phyloP scores from a whole-genome alignment of 352 stramenopile genomes.

The Globisporangium takayamanum region DNA sequence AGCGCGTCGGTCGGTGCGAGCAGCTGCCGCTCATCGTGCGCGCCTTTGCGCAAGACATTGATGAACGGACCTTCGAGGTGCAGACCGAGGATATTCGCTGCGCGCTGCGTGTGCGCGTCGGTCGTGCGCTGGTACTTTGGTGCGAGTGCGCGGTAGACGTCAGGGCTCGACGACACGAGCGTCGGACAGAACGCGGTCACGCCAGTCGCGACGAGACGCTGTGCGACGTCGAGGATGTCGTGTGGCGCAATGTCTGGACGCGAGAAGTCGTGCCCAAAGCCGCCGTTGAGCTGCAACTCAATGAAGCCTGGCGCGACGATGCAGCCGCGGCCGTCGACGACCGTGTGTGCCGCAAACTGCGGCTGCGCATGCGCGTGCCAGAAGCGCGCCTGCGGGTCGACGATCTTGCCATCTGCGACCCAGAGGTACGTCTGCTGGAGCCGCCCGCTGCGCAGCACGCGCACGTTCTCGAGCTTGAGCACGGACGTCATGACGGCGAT shows the following conservation, averaged over 20 bases:
- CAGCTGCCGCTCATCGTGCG: conserved; percentile 67
- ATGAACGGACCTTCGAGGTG: conserved; percentile 91
- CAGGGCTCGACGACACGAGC: conserved; percentile 64
- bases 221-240: conserved; percentile 41
- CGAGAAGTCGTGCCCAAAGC: conserved; percentile 85
- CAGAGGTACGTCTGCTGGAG: conserved; percentile 39
- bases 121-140: conserved; percentile 36
- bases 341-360: conserved; percentile 32
- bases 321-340: conserved; percentile 61
- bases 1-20: conserved; percentile 30
- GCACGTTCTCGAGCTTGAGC: conserved; percentile 57
- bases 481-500: conserved; percentile 10
- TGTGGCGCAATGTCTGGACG: conserved; percentile 31
- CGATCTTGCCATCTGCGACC: conserved; percentile 45
- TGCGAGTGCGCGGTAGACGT: conserved; percentile 58
- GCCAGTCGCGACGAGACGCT: conserved; percentile 50
- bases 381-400: conserved; percentile 50
- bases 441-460: conserved; percentile 36
- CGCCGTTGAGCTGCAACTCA: conserved; percentile 88
- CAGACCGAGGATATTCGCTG: conserved; percentile 73
- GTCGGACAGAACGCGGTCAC: conserved; percentile 88
- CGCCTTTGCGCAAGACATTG: conserved; percentile 65
- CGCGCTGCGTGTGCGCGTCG: conserved; percentile 22
- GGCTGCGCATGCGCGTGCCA: conserved; percentile 23
- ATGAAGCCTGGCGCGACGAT: conserved; percentile 85